Base-by-base conservation (phyloP, 2,329 filamentous ascomycete genomes). In the Macrophomina phaseolina region DNA sequence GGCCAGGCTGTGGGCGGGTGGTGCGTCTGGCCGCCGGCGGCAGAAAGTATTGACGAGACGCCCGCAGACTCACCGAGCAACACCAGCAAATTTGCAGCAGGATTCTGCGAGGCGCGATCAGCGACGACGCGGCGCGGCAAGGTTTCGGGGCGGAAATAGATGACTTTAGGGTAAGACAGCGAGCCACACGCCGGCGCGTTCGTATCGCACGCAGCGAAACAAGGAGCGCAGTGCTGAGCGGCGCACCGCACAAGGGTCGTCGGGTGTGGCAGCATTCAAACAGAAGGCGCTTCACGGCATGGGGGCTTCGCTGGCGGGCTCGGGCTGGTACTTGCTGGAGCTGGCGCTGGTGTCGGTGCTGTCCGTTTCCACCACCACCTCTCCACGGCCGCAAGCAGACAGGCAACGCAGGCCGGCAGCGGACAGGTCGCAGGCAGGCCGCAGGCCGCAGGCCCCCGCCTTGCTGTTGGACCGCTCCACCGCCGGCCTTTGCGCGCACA, bases 11-110 rank as follows among this genome's bases (percentile, higher is more conserved):
- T 30, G 60, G 60, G 60, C 60, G 46, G 60, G 46, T 63, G 60
- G 48, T 63, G 45, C 46, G 60, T 52, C 60, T 62, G 58, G 42
- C 58, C 58, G 42, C 32, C 40, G 60, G 45, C 53, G 46, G 45
- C 46, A 52, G 48, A 63, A 62, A 48, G 58, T 62, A 36, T 49
- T 62, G 45, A 36, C 58, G 58, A 62, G 58, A 48, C 56, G 58
- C 42, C 58, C 58, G 58, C 58, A 62, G 45, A 49, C 45, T 62
- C 42, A 62, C 58, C 61, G 61, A 53, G 48, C 61, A 53, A 64
- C 48, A 53, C 46, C 61, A 52, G 61, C 48, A 64, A 64, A 64
- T 64, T 64, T 64, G 61, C 61, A 64, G 61, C 61, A 64, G 61
- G 61, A 64, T 64, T 53, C 61, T 64, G 61, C 61, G 61, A 52